These are phyloP conservation scores for Cornus kousa DNA, from an alignment of 148 eudicot genomes.

Conservation along the genomic window DNA sequence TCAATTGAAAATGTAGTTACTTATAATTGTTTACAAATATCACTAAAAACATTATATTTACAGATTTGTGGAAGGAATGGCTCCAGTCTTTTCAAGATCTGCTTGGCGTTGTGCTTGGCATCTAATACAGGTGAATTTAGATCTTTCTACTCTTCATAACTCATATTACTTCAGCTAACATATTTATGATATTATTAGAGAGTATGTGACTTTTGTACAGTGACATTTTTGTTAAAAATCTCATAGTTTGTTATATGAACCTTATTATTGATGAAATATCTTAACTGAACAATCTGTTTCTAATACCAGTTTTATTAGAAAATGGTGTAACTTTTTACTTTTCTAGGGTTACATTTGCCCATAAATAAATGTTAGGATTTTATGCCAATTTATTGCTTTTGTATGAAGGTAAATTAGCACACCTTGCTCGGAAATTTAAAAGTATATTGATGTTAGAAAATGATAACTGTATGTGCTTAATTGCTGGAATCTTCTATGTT, in stretches of 20 bases:
- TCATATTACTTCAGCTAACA: neutral
- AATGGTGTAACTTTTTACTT: no score
- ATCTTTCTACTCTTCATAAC: neutral
- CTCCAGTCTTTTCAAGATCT: slow-evolving; percentile 94
- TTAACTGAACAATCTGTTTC: neutral
- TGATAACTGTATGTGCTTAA: neutral
- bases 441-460: neutral
- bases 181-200: neutral
- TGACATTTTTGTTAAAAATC: no score
- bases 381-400: no score
- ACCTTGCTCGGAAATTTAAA: neutral
- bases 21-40: no score
- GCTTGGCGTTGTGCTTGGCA: slow-evolving; percentile 99
- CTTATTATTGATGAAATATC: neutral
- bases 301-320: neutral
- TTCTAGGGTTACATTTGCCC: neutral
- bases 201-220: neutral
- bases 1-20: no score
- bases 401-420: neutral
- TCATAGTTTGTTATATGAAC: neutral
- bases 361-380: neutral
- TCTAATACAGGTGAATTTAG: slow-evolving; percentile 80
- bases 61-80: slow-evolving; percentile 97
- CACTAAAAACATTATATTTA: slow-evolving; percentile 5
- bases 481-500: neutral